Percentiles rank a stretch among this genome's conserved stretches.
Evolutionary conservation across 495 filamentous ascomycete genomes (phyloP).

Genomic region (Bryoglossum gracile): DNA sequence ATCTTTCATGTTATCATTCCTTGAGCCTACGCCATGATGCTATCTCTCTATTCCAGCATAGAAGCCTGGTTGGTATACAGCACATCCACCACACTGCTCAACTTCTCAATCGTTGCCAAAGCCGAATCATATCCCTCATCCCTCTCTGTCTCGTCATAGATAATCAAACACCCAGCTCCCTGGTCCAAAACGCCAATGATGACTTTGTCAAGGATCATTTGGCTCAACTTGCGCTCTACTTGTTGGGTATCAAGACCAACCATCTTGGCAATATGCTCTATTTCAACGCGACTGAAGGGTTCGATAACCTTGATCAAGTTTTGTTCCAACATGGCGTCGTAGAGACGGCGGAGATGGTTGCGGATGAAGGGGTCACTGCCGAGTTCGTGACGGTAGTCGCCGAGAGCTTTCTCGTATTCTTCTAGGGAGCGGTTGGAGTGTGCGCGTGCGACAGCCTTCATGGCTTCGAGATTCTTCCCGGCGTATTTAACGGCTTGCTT

Average conservation of each 20-base stretch:
- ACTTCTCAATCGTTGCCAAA: slow-evolving; percentile 89
- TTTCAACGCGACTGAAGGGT: slow-evolving; percentile 93
- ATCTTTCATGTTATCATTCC: background rate
- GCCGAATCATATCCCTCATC: slow-evolving; percentile 94
- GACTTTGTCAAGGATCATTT: slow-evolving; percentile 99
- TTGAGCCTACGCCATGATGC: background rate
- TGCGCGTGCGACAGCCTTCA: slow-evolving; percentile 95
- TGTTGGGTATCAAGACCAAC: slow-evolving; percentile 93
- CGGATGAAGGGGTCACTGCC: slow-evolving; percentile 91
- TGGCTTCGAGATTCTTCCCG: slow-evolving; percentile 87
- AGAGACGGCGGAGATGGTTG: slow-evolving; percentile 85
- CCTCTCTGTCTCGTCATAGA: slow-evolving; percentile 88
- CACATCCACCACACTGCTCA: slow-evolving; percentile 95
- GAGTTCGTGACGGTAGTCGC: slow-evolving; percentile 81
- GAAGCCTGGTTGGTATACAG: slow-evolving; percentile 97
- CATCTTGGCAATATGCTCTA: slow-evolving; percentile 93
- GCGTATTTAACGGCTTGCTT: slow-evolving; percentile 97
- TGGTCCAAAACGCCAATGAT: slow-evolving; percentile 97
- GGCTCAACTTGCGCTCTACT: slow-evolving; percentile 93
- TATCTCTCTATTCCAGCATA: slow-evolving; percentile 63
- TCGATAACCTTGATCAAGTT: slow-evolving; percentile 99
- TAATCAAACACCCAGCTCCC: slow-evolving; percentile 92
- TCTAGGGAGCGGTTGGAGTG: slow-evolving; percentile 91
- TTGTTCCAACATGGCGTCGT: slow-evolving; percentile 98
- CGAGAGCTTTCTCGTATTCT: slow-evolving; percentile 90